These are phyloP conservation scores for Aspergillus udagawae DNA, from an alignment of 2,329 filamentous ascomycete genomes.

Conservation along the genomic window DNA sequence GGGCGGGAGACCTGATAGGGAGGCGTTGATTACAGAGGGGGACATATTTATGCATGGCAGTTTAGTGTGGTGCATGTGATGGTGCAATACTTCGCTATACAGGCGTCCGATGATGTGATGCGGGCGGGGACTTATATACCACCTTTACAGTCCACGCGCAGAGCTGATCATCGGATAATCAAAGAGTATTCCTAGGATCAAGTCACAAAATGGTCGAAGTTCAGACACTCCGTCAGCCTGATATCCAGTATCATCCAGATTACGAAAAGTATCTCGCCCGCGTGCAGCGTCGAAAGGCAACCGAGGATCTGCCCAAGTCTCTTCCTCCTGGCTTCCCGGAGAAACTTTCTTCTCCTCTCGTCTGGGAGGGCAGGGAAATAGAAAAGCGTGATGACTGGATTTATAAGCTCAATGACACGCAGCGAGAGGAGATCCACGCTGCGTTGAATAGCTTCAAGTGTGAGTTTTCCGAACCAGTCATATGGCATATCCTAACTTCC, in stretches of 20 bases:
- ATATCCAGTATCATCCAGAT: slow-evolving; percentile 29
- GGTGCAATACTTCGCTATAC: neutral
- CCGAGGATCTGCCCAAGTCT: slow-evolving; percentile 13
- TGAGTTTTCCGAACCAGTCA: slow-evolving; percentile 5
- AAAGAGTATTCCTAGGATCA: neutral
- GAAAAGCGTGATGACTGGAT: slow-evolving; percentile 39
- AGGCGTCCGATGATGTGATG: neutral
- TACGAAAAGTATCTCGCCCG: slow-evolving; percentile 24
- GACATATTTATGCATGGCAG: neutral
- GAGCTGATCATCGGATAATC: neutral
- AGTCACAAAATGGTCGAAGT: slow-evolving; percentile 1
- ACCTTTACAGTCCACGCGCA: too few species aligned
- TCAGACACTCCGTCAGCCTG: slow-evolving; percentile 18
- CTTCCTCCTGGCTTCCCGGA: slow-evolving; percentile 43
- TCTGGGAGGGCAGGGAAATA: slow-evolving; percentile 45
- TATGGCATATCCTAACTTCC: slow-evolving; percentile 5
- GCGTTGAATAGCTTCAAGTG: slow-evolving; percentile 43
- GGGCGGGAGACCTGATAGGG: too few species aligned
- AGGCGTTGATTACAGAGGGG: too few species aligned
- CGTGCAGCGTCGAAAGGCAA: slow-evolving; percentile 15
- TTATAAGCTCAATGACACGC: slow-evolving; percentile 31
- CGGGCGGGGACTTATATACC: neutral
- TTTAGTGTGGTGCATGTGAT: neutral
- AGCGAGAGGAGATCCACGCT: slow-evolving; percentile 42
- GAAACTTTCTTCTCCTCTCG: slow-evolving; percentile 40